Evolutionary conservation across 2,329 filamentous ascomycete genomes (phyloP).

Genomic region (Pseudogymnoascus sp.): DNA sequence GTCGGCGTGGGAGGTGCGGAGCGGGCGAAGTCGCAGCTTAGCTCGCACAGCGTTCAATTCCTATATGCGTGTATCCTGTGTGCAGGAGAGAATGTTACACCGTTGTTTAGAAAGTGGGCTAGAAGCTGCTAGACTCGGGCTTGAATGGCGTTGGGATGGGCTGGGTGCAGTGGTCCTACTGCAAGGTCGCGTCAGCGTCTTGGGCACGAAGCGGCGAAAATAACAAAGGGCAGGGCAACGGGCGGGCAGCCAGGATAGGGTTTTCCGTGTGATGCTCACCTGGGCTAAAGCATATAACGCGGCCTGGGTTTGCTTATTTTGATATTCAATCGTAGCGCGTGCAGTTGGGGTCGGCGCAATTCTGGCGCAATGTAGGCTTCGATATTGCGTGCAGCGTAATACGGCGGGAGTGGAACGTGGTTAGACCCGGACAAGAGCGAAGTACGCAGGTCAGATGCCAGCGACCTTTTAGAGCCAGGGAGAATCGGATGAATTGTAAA

Average conservation of each 20-base stretch:
- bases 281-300: neutral
- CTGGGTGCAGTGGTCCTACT: conserved; percentile 15
- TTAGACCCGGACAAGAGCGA: conserved; percentile 2
- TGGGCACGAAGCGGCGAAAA: conserved; percentile 6
- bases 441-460: conserved; percentile 3
- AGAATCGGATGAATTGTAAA: conserved; percentile 2
- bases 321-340: conserved; percentile 3
- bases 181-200: conserved; percentile 18
- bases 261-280: neutral
- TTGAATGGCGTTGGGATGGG: conserved; percentile 10
- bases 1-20: conserved; percentile 1
- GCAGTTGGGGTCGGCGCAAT: neutral
- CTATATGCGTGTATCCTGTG: conserved; percentile 10
- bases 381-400: conserved; percentile 1
- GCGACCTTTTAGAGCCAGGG: neutral
- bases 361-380: conserved; percentile 1
- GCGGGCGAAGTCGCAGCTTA: conserved; percentile 4
- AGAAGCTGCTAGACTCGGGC: conserved; percentile 7
- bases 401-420: conserved; percentile 7
- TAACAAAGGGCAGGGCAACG: neutral
- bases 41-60: conserved; percentile 5
- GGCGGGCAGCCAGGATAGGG: neutral
- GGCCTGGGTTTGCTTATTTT: conserved; percentile 6
- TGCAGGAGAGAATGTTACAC: conserved; percentile 7
- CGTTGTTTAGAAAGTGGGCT: conserved; percentile 6